Evolutionary conservation across 1,284 basidiomycete genomes (phyloP).

Genomic region (Cryptococcus deneoformans): DNA sequence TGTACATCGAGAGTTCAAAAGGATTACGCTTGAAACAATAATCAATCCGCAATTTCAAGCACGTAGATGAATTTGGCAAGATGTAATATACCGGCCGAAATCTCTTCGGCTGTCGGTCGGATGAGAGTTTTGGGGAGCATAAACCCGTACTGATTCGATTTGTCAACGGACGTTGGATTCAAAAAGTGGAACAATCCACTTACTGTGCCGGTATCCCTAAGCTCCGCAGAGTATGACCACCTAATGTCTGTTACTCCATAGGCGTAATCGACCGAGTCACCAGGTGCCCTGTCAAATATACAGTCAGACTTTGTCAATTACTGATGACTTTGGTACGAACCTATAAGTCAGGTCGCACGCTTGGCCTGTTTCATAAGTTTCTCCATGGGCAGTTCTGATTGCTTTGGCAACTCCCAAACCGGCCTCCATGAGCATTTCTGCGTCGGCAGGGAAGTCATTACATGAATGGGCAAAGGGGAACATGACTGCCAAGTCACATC

Average conservation of each 20-base stretch:
- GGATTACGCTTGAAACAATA: too few relatives aligned
- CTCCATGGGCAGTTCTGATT: conserved; percentile 60
- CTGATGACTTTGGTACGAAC: conserved; percentile 41
- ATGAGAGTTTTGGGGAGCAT: conserved; percentile 70
- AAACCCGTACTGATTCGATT: conserved; percentile 65
- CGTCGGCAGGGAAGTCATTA: conserved; percentile 64
- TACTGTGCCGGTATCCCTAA: conserved; percentile 79
- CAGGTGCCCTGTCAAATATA: conserved; percentile 50
- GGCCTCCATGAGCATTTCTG: conserved; percentile 77
- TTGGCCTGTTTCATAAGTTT: conserved; percentile 58
- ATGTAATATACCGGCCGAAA: conserved; percentile 62
- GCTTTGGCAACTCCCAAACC: conserved; percentile 67
- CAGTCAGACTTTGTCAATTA: neutral
- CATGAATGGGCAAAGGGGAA: conserved; percentile 75
- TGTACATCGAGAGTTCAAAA: too few relatives aligned
- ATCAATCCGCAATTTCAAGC: too few relatives aligned
- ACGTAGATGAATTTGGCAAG: conserved; percentile 64
- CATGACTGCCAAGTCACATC: conserved; percentile 46
- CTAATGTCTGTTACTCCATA: conserved; percentile 65
- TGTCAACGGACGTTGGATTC: neutral
- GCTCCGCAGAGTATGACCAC: conserved; percentile 71
- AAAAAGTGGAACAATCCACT: conserved; percentile 34
- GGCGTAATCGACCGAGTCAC: conserved; percentile 74
- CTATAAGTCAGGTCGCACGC: conserved; percentile 66
- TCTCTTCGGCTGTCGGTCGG: conserved; percentile 73